phyloP scores from a whole-genome alignment of 208 protist species.

The Zelonia costaricensis region DNA sequence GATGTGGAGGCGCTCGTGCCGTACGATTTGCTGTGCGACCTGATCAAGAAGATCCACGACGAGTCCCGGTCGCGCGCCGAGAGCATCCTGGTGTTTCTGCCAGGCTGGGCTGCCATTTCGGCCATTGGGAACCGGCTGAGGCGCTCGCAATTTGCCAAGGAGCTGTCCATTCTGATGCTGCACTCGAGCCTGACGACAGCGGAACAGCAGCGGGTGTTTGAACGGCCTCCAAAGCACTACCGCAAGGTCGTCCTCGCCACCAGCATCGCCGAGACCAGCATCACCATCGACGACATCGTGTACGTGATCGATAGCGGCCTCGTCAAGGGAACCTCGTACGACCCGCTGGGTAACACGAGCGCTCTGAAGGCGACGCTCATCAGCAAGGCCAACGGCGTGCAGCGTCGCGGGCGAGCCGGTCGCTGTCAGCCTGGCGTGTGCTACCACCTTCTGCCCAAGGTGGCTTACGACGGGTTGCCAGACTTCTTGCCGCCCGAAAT shows the following conservation, averaged over 20 bases:
- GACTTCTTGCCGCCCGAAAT: slow-evolving; percentile 94
- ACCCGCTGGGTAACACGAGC: slow-evolving; percentile 74
- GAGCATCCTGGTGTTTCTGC: slow-evolving; percentile 90
- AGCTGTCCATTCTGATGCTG: slow-evolving; percentile 86
- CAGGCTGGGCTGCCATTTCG: slow-evolving; percentile 90
- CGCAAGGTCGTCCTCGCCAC: slow-evolving; percentile 96
- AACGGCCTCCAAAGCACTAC: slow-evolving; percentile 61
- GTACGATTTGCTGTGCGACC: slow-evolving; percentile 65
- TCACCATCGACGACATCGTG: slow-evolving; percentile 96
- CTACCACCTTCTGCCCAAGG: slow-evolving; percentile 75
- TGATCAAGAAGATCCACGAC: slow-evolving; percentile 65
- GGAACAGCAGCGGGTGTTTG: slow-evolving; percentile 93
- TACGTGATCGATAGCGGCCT: slow-evolving; percentile 96
- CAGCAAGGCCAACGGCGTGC: slow-evolving; percentile 82
- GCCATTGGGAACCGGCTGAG: slow-evolving; percentile 54
- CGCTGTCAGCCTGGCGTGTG: slow-evolving; percentile 86
- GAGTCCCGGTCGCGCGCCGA: slow-evolving; percentile 39
- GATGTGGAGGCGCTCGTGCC: slow-evolving; percentile 70
- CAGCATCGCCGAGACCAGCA: slow-evolving; percentile 97
- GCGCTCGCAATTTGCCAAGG: slow-evolving; percentile 31
- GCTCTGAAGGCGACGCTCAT: slow-evolving; percentile 78
- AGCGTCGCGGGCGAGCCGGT: slow-evolving; percentile 93
- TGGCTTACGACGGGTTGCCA: slow-evolving; percentile 78
- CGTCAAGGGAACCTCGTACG: slow-evolving; percentile 91
- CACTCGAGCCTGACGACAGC: slow-evolving; percentile 90